These are phyloP conservation scores for Skeletonema menzelii DNA, from an alignment of 108 stramenopile species.

Conservation along the genomic window DNA sequence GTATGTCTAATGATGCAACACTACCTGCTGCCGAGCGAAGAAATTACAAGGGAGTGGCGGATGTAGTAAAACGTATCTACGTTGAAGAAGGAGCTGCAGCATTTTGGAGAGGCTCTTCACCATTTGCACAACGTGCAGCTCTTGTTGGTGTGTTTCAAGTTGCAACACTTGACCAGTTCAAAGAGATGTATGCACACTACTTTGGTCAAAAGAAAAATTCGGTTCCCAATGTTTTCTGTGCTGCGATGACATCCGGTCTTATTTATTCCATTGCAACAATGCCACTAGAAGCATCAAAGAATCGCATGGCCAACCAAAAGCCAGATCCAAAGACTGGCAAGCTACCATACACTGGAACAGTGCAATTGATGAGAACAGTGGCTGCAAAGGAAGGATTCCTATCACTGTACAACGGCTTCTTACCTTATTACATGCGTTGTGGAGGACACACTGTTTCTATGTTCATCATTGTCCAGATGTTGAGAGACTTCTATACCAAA, in stretches of 20 bases:
- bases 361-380: constrained; percentile 80
- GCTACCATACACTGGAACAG: constrained; percentile 82
- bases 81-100: constrained; percentile 85
- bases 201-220: constrained; percentile 77
- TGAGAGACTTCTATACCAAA: constrained; percentile 71
- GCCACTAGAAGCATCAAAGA: constrained; percentile 94
- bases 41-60: constrained; percentile 81
- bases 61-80: constrained; percentile 73
- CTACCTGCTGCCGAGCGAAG: constrained; percentile 79
- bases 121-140: constrained; percentile 91
- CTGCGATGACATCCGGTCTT: constrained; percentile 92
- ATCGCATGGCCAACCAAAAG: constrained; percentile 94
- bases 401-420: constrained; percentile 84
- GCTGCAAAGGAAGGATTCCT: constrained; percentile 75
- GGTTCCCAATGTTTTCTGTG: constrained; percentile 86
- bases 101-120: constrained; percentile 90
- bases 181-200: constrained; percentile 66
- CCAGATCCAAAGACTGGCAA: constrained; percentile 67
- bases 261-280: constrained; percentile 93
- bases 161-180: constrained; percentile 94
- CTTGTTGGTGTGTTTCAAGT: constrained; percentile 94
- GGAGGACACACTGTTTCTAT: constrained; percentile 95
- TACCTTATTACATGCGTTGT: constrained; percentile 94
- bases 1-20: constrained; percentile 90
- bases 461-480: constrained; percentile 88